These are phyloP conservation scores for Eimeria acervulina DNA, from an alignment of 169 alveolate genomes.

Conservation along the genomic window DNA sequence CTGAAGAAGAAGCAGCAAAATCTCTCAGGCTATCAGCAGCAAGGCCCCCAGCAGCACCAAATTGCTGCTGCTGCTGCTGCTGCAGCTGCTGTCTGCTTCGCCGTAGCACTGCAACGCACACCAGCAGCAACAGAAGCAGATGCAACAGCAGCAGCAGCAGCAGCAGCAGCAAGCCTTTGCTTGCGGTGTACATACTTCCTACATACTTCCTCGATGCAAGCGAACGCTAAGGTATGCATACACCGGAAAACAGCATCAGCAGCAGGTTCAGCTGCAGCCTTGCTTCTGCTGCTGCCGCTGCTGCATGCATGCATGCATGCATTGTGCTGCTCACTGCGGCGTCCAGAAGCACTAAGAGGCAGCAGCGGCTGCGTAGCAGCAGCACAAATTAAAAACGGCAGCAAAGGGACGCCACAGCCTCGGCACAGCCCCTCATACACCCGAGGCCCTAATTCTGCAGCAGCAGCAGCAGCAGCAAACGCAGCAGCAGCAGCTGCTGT, in stretches of 20 bases:
- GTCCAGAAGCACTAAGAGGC: not conserved
- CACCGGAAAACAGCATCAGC: too few species aligned
- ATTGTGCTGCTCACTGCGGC: slow-evolving; percentile 15
- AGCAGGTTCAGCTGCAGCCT: too few species aligned
- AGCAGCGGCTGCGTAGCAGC: not conserved
- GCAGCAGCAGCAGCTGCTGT: too few species aligned
- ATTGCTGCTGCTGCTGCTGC: slow-evolving; percentile 42
- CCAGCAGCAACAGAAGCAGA: not conserved
- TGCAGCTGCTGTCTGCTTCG: not conserved
- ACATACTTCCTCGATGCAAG: too few species aligned
- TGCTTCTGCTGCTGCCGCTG: too few species aligned
- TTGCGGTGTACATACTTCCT: too few species aligned
- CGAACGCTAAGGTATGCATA: too few species aligned
- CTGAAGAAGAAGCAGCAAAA: not conserved
- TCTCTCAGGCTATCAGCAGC: not conserved
- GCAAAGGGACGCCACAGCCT: slow-evolving; percentile 46
- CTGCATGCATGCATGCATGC: too few species aligned
- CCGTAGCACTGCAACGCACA: not conserved
- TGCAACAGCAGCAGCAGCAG: not conserved
- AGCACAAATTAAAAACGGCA: not conserved
- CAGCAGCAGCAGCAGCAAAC: not conserved
- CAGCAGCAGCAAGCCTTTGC: not conserved
- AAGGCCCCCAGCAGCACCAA: not conserved
- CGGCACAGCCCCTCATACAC: not conserved
- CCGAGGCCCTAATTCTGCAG: slow-evolving; percentile 8